Evolutionary conservation across 1,139 yeast genomes (phyloP).

Genomic region (Pichia sp.): DNA sequence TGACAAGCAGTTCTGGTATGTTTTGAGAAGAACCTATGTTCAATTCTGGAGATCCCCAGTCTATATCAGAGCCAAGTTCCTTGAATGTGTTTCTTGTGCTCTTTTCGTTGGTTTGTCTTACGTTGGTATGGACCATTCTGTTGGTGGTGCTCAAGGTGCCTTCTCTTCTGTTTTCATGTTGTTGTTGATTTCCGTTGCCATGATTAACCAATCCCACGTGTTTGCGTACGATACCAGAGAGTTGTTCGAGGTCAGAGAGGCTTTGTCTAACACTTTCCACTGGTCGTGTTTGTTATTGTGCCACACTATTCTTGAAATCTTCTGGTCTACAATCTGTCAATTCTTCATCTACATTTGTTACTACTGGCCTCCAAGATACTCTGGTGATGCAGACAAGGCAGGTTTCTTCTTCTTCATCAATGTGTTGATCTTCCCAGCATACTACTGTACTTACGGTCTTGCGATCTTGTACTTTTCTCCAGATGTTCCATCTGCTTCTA

Average conservation of each 20-base stretch:
- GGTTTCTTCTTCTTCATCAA: conserved; percentile 50
- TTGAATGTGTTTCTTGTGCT: conserved; percentile 36
- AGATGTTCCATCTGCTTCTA: conserved; percentile 57
- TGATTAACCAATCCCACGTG: conserved; percentile 54
- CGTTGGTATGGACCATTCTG: conserved; percentile 45
- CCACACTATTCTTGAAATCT: conserved; percentile 50
- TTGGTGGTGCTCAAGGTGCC: conserved; percentile 50
- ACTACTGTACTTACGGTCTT: conserved; percentile 49
- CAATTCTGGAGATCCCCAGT: conserved; percentile 50
- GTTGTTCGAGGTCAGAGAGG: conserved; percentile 58
- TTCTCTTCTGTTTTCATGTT: conserved; percentile 48
- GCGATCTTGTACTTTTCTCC: conserved; percentile 53
- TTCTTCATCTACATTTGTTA: conserved; percentile 49
- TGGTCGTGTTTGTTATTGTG: conserved; percentile 54
- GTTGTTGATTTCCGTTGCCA: conserved; percentile 47
- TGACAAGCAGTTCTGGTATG: conserved; percentile 38
- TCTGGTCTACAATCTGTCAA: conserved; percentile 51
- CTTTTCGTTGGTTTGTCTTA: conserved; percentile 52
- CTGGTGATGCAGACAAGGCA: conserved; percentile 42
- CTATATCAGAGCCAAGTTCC: conserved; percentile 44
- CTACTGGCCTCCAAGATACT: conserved; percentile 54
- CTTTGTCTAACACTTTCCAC: conserved; percentile 60
- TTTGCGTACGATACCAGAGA: conserved; percentile 52
- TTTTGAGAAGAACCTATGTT: conserved; percentile 38
- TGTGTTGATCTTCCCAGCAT: conserved; percentile 50